Base-by-base conservation (phyloP, 352 stramenopile species). In the Phytophthora palmivora region DNA sequence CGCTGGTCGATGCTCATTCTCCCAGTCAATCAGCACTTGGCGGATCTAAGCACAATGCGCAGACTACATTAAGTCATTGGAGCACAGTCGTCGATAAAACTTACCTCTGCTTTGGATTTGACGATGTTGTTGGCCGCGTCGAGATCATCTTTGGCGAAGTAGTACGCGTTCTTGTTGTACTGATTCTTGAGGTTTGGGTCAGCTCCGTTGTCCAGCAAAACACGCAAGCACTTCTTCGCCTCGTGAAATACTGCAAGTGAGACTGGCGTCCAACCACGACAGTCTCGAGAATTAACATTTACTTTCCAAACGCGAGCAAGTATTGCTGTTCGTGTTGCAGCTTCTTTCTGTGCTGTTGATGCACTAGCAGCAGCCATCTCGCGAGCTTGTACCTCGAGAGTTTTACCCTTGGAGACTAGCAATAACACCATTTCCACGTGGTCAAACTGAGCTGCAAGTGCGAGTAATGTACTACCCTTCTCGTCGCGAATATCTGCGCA, bases 91-190 rank as follows among this genome's bases (percentile, higher is more conserved):
- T 28, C 24, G 24, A 28, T 28, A 3, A 28, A 28, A 28, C 48
- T 65, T n/a, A 91, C 77, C 73, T 93, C 84, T 2, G 70, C 74
- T 50, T n/a, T 68, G 9, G 80, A 90, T 49, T 89, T 94, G 34
- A 96, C 76, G 2, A 97, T 76, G 47, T 92, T 92, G 10, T 84
- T 67, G 5, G 88, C 89, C 3, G 89, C 88, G 41, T 97, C 91
- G 15, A 97, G 52, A 18, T 96, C 86, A 46, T 97, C 91, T 55
- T 96, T 89, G 2, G 91, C 91, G 30, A 96, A 84, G 58, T 96
- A 90, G 39, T 90, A 96, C 0, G 88, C 87, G 43, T 84, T 94
- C 56, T 96, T 96, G 67, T 95, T 95, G 78, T 97, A 97, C 48
- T 91, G n/a, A 30, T 96, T 97, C 56, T 94, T n/a, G n/a, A 97